These are phyloP conservation scores for Blastocystis sp. DNA, from an alignment of 352 stramenopile species.

Conservation along the genomic window DNA sequence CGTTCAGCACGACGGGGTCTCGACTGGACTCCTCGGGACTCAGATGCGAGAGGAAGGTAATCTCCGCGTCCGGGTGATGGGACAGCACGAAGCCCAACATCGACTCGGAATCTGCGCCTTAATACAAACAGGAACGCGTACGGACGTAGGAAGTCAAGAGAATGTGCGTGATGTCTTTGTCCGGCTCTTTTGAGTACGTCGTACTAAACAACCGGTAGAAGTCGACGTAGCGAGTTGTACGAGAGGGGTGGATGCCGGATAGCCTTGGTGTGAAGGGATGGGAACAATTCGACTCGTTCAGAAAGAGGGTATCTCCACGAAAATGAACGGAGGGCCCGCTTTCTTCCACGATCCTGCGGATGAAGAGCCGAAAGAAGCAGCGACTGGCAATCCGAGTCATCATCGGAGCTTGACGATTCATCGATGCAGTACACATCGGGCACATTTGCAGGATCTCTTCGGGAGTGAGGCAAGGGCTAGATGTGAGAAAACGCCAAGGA, in stretches of 20 bases:
- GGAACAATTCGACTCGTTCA: constrained; percentile 14
- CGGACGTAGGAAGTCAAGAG: constrained; percentile 39
- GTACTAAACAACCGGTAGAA: constrained; percentile 42
- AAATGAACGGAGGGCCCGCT: neutral
- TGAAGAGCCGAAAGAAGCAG: neutral
- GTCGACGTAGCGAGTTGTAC: neutral
- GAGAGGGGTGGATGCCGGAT: neutral
- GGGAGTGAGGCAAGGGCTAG: neutral
- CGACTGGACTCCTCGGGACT: neutral
- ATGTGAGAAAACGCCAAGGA: neutral
- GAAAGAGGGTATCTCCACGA: constrained; percentile 41
- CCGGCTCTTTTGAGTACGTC: constrained; percentile 5
- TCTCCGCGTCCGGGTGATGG: neutral
- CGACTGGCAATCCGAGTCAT: neutral
- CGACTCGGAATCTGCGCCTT: neutral
- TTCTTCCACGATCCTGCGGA: neutral
- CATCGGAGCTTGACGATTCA: neutral
- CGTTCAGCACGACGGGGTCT: neutral
- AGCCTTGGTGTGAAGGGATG: neutral
- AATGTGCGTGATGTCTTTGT: constrained; percentile 34
- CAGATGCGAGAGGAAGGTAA: constrained; percentile 36
- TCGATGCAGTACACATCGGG: constrained; percentile 20
- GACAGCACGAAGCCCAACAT: neutral
- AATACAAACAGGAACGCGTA: neutral
- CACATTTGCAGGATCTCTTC: neutral